A percentile compares a stretch with the other conserved stretches of the same genome.
Conservation (phyloP, 2,329 filamentous ascomycete species). For the Exophiala sideris region DNA sequence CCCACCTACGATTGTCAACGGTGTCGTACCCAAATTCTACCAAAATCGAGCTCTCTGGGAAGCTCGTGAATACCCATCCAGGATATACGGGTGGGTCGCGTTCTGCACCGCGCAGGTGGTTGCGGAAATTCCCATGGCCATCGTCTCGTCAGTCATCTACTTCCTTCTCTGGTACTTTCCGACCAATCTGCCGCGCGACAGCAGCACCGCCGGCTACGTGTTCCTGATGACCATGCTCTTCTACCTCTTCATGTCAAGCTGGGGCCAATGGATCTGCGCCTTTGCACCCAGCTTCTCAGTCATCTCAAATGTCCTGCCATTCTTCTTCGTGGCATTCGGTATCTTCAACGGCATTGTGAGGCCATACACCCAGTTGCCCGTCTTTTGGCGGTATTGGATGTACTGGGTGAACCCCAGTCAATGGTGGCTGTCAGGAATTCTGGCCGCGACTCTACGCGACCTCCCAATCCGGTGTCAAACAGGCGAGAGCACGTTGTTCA, state of each 20-base stretch:
- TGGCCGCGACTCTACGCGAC: conserved; percentile 59
- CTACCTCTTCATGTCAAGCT: conserved; percentile 69
- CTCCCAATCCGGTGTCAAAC: conserved; percentile 51
- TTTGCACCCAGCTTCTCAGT: conserved; percentile 77
- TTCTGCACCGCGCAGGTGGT: conserved; percentile 72
- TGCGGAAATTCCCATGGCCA: conserved; percentile 67
- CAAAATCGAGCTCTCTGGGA: conserved; percentile 70
- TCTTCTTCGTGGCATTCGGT: conserved; percentile 70
- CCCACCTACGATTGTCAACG: conserved; percentile 69
- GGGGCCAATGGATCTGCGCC: conserved; percentile 82
- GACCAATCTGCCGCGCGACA: conserved; percentile 64
- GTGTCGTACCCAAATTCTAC: conserved; percentile 74
- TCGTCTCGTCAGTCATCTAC: conserved; percentile 64
- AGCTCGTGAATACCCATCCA: conserved; percentile 67
- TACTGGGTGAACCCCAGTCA: conserved; percentile 67
- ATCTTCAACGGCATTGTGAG: conserved; percentile 76
- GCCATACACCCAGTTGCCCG: conserved; percentile 60
- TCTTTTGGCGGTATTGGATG: conserved; percentile 32
- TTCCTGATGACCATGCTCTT: conserved; percentile 77
- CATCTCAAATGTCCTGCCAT: conserved; percentile 69
- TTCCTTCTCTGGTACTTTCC: conserved; percentile 76
- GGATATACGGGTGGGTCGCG: conserved; percentile 74
- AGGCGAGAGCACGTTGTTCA: conserved; percentile 62
- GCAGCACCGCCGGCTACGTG: conserved; percentile 66
- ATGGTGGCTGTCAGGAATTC: conserved; percentile 69